These are phyloP conservation scores for Ramaria sp. DNA, from an alignment of 768 basidiomycete genomes.

Conservation along the genomic window DNA sequence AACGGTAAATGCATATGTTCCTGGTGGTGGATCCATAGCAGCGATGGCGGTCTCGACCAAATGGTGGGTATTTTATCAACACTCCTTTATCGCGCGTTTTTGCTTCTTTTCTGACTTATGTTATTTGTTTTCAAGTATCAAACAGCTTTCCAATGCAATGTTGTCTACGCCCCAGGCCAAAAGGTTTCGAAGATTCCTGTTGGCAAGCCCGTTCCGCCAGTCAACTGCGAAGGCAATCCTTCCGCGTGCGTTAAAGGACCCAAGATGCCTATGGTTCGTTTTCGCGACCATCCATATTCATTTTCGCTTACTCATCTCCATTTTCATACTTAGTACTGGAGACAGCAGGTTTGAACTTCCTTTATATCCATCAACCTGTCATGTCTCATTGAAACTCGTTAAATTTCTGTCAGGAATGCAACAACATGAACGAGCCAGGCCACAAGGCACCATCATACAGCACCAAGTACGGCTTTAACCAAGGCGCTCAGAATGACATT, in stretches of 20 bases:
- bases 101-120: not conserved
- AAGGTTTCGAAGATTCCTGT: constrained; percentile 36
- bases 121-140: constrained; percentile 31
- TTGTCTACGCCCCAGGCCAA: constrained; percentile 29
- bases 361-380: constrained; percentile 11
- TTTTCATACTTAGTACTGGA: constrained; percentile 12
- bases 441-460: constrained; percentile 32
- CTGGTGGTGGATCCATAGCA: constrained; percentile 58
- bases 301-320: not conserved
- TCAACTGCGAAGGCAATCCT: constrained; percentile 54
- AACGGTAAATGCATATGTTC: constrained; percentile 57
- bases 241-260: constrained; percentile 11
- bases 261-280: constrained; percentile 8
- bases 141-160: constrained; percentile 62
- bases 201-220: constrained; percentile 46
- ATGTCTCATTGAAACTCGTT: too few species aligned
- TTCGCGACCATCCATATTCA: not conserved
- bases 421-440: constrained; percentile 15
- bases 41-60: constrained; percentile 9
- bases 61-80: not conserved
- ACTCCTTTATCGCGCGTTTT: too few species aligned
- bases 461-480: constrained; percentile 55
- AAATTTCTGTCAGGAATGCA: constrained; percentile 10
- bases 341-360: not conserved
- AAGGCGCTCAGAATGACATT: constrained; percentile 67